Evolutionary conservation across 352 stramenopile species (phyloP).

Genomic region (Pythium phragmiticola): DNA sequence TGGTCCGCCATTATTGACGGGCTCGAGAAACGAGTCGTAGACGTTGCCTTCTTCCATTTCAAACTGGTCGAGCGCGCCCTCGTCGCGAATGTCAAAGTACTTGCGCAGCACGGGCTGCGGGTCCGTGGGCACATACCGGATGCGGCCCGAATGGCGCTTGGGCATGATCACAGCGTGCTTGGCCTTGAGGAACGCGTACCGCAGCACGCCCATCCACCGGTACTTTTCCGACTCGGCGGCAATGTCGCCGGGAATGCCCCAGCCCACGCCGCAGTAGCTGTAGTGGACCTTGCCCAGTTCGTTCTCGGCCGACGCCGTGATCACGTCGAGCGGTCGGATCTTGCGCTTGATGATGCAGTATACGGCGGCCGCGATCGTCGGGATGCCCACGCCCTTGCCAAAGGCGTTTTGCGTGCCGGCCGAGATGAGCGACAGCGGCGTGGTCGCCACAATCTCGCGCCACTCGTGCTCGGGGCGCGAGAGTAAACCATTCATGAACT

Average conservation of each 20-base stretch:
- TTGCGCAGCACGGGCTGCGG: constrained; percentile 56
- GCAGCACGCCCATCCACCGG: constrained; percentile 71
- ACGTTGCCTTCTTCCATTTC: constrained; percentile 81
- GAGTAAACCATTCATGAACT: constrained; percentile 84
- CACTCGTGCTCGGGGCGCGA: constrained; percentile 73
- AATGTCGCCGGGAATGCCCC: constrained; percentile 74
- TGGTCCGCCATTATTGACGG: constrained; percentile 22
- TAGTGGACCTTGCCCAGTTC: constrained; percentile 69
- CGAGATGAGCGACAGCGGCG: constrained; percentile 78
- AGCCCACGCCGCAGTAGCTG: constrained; percentile 81
- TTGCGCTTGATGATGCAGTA: constrained; percentile 87
- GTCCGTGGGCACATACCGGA: constrained; percentile 70
- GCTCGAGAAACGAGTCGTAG: constrained; percentile 46
- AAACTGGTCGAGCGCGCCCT: constrained; percentile 76
- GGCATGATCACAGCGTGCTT: constrained; percentile 60
- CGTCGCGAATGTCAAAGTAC: constrained; percentile 79
- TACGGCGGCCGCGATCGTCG: constrained; percentile 59
- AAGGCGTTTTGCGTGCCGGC: constrained; percentile 84
- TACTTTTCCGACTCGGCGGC: constrained; percentile 77
- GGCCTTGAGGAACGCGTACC: constrained; percentile 77
- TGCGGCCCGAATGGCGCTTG: constrained; percentile 61
- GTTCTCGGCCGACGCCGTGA: constrained; percentile 59
- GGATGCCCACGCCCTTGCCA: constrained; percentile 65
- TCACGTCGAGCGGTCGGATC: constrained; percentile 74
- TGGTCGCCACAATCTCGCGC: constrained; percentile 78